Base-by-base conservation (phyloP, 495 filamentous ascomycete species). In the Pyronema omphalodes region DNA sequence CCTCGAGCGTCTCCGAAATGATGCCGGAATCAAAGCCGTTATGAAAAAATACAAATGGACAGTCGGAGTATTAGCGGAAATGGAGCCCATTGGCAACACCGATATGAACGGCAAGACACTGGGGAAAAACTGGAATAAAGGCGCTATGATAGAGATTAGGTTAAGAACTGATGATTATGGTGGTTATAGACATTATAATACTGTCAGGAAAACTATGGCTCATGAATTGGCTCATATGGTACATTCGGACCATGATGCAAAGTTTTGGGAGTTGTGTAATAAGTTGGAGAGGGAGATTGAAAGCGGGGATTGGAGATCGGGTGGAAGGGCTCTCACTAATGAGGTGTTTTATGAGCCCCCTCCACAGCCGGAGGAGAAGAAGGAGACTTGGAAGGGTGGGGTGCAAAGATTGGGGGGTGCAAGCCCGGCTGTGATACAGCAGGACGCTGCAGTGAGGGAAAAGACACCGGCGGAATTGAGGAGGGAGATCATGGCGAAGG, bases 161-260 rank as follows among this genome's bases (percentile, higher is more conserved):
- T 67, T 98, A 37, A 74, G 91, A 11, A 95, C 91, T 6, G 91
- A 98, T 68, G 86, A 84, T 11, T 88, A 88, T 66, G 89, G 94
- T 67, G 91, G 91, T 6, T 98, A 89, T 59, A 68, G 91, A 14
- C 84, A 95, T 64, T 98, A 96, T 63, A 78, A 82, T 55, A 84
- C 79, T 0, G 93, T 98, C 33, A 73, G 91, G 43, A 86, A 84
- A 60, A 95, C 91, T 60, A 72, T 96, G 33, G 94, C 88, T 63
- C 91, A 98, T 66, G 91, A 98, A 74, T 71, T 98, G 41, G 81
- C 89, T 65, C 91, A 98, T 67, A 94, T 88, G 61, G 87, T 93
- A 8, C 80, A 79, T 62, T 75, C 80, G 0, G 76, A 82, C 0
- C 91, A 98, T 67, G 87, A 95, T 67, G 69, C 78, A 11, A 67